Evolutionary conservation across 2,329 filamentous ascomycete genomes (phyloP).

Genomic region (Allantophomopsis cytisporea): DNA sequence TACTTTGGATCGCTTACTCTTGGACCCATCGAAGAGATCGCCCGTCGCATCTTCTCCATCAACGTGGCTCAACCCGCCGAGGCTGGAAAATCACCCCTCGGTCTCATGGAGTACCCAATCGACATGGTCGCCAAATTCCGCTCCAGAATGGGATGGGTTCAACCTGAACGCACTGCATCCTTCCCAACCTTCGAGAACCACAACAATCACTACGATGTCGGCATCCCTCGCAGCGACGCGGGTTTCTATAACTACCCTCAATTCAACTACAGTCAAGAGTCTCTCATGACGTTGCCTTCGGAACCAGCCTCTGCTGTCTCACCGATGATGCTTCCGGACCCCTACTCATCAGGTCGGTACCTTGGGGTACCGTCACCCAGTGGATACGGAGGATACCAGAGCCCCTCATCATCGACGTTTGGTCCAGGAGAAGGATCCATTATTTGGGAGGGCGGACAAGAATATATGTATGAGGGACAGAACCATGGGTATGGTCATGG

Average conservation of each 20-base stretch:
- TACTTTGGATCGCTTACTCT: constrained; percentile 77
- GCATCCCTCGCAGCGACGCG: constrained; percentile 15
- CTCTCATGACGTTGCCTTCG: constrained; percentile 39
- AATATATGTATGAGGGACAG: constrained; percentile 18
- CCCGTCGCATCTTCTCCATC: constrained; percentile 58
- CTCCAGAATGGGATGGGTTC: constrained; percentile 52
- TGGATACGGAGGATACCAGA: constrained; percentile 35
- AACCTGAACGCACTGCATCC: constrained; percentile 42
- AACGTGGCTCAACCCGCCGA: constrained; percentile 44
- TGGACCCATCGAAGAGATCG: constrained; percentile 74
- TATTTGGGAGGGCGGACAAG: constrained; percentile 44
- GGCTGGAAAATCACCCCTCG: constrained; percentile 43
- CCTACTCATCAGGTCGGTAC: constrained; percentile 44
- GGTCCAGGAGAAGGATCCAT: constrained; percentile 44
- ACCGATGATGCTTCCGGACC: constrained; percentile 37
- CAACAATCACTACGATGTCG: constrained; percentile 22
- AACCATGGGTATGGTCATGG: too few relatives aligned
- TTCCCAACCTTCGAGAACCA: constrained; percentile 44
- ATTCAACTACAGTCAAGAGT: constrained; percentile 52
- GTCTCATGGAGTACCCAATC: constrained; percentile 60
- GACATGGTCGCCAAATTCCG: constrained; percentile 58
- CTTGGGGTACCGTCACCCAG: constrained; percentile 50
- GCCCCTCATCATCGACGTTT: constrained; percentile 48
- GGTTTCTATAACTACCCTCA: constrained; percentile 41
- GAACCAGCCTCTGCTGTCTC: constrained; percentile 31